phyloP scores from a whole-genome alignment of 2,329 filamentous ascomycete genomes.

The Neofusicoccum parvum region DNA sequence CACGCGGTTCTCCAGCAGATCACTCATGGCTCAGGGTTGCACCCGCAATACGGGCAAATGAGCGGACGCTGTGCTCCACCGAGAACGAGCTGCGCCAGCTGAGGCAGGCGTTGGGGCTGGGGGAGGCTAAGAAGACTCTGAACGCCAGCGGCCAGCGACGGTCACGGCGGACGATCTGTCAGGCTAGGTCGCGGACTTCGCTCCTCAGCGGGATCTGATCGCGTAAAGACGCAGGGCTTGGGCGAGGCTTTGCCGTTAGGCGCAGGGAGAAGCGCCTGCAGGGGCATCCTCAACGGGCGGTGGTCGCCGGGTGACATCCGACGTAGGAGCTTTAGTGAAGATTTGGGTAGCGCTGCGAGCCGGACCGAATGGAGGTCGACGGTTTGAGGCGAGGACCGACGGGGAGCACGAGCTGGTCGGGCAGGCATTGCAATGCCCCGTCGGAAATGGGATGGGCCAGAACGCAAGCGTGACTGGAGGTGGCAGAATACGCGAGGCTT shows the following conservation, averaged over 20 bases:
- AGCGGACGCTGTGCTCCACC: background rate
- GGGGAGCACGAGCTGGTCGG: background rate
- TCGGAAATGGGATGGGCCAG: background rate
- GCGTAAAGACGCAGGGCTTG: background rate
- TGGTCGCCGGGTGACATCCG: background rate
- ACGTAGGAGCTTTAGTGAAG: constrained; percentile 4
- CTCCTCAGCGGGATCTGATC: background rate
- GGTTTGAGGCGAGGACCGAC: background rate
- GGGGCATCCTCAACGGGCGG: background rate
- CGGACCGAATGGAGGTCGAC: constrained; percentile 4
- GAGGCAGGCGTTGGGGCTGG: background rate
- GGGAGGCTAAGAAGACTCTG: background rate
- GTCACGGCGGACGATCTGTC: background rate
- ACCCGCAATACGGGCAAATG: background rate
- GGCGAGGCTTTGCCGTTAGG: background rate
- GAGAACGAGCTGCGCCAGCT: background rate
- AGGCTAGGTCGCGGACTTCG: background rate
- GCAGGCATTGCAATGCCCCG: background rate
- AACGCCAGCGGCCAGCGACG: background rate
- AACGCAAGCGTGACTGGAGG: background rate
- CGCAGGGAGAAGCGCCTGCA: background rate
- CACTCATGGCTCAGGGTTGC: background rate
- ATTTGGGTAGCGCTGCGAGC: background rate
- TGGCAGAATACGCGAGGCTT: background rate
- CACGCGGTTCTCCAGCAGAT: constrained; percentile 2